These are phyloP conservation scores for Metahyphopichia silvanorum DNA, from an alignment of 805 yeast species.

Conservation along the genomic window DNA sequence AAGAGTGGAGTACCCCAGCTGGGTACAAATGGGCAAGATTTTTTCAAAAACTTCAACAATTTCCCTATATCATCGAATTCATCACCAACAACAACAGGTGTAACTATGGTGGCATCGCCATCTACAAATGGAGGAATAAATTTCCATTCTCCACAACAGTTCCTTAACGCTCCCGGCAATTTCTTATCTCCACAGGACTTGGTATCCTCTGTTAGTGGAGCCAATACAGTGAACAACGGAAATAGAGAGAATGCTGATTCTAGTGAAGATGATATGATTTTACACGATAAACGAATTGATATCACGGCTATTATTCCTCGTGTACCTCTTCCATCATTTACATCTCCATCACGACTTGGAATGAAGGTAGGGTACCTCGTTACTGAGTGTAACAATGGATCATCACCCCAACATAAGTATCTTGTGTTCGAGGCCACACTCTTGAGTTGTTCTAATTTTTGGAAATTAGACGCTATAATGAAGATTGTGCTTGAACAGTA, in stretches of 20 bases:
- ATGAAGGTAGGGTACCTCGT: slow-evolving; percentile 68
- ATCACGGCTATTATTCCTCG: slow-evolving; percentile 58
- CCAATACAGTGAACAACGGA: neutral
- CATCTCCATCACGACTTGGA: slow-evolving; percentile 67
- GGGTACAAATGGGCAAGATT: slow-evolving; percentile 13
- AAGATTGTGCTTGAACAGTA: slow-evolving; percentile 57
- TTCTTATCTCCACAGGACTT: slow-evolving; percentile 30
- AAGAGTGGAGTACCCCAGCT: neutral
- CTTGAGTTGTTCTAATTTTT: slow-evolving; percentile 69
- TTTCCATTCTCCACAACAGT: slow-evolving; percentile 38
- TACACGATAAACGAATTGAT: slow-evolving; percentile 51
- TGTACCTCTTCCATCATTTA: slow-evolving; percentile 62
- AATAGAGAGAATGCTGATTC: neutral
- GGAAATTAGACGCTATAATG: slow-evolving; percentile 54
- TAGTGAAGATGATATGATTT: slow-evolving; percentile 17
- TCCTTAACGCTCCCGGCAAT: slow-evolving; percentile 27
- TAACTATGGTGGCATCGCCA: slow-evolving; percentile 28
- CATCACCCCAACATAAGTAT: slow-evolving; percentile 10
- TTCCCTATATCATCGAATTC: slow-evolving; percentile 15
- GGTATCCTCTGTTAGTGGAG: slow-evolving; percentile 6
- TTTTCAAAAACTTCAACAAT: slow-evolving; percentile 13
- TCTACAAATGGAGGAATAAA: slow-evolving; percentile 16
- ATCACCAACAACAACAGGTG: slow-evolving; percentile 19
- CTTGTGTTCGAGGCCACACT: slow-evolving; percentile 60
- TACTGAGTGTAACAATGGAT: slow-evolving; percentile 28